Conservation (phyloP, 768 basidiomycete species). For the Cystofilobasidium macerans region DNA sequence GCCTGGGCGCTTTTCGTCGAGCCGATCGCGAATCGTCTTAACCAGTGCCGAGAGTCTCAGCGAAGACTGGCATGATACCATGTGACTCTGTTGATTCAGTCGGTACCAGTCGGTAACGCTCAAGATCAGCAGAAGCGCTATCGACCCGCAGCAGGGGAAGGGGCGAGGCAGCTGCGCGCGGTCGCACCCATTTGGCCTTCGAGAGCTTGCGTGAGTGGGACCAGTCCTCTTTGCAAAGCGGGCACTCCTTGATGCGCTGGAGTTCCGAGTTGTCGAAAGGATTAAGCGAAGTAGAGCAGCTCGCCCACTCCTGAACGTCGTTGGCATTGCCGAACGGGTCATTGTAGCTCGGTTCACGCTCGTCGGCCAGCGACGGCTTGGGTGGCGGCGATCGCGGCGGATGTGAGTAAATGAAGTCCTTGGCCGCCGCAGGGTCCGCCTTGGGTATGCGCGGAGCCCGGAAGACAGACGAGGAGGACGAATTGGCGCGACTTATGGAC, state of each 20-base stretch:
- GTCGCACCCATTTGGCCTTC: conserved; percentile 16
- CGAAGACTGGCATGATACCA: no score
- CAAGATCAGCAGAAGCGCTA: no score
- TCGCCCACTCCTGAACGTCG: background rate
- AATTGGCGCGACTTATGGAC: background rate
- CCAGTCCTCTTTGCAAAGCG: conserved; percentile 18
- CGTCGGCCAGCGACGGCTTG: background rate
- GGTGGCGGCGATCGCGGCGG: background rate
- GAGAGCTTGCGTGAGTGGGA: background rate
- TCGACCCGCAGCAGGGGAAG: no score
- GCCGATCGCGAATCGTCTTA: no score
- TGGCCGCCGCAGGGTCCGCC: background rate
- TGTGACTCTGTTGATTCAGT: no score
- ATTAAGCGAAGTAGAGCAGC: background rate
- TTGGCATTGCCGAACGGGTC: background rate
- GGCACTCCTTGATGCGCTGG: conserved; percentile 16
- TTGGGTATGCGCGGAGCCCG: background rate
- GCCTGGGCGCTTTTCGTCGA: no score
- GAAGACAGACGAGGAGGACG: background rate
- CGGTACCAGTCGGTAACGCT: no score
- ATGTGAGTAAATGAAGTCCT: background rate
- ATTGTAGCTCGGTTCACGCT: background rate
- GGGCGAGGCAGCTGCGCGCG: background rate
- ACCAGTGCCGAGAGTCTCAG: no score
- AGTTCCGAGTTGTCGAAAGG: conserved; percentile 8